Evolutionary conservation across 2,329 filamentous ascomycete species (phyloP).

Genomic region (Botrytis aclada): DNA sequence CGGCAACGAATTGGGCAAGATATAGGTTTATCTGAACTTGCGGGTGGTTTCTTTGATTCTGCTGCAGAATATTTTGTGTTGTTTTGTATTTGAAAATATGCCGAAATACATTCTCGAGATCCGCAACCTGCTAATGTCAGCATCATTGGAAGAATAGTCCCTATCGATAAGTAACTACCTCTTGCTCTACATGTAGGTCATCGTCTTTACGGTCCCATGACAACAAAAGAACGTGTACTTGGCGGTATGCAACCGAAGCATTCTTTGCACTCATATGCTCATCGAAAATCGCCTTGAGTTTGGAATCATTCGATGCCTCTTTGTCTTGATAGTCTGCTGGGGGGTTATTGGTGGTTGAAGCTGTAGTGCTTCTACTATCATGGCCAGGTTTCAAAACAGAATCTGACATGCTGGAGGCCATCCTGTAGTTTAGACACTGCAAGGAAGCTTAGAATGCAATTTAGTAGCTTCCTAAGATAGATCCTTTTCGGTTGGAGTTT

Average conservation of each 20-base stretch:
- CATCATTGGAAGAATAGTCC: too few relatives aligned
- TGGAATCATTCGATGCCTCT: background rate
- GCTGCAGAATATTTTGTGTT: background rate
- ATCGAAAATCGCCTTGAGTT: conserved; percentile 1
- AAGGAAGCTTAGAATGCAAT: background rate
- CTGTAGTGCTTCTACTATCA: background rate
- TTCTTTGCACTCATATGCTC: background rate
- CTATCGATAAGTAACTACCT: background rate
- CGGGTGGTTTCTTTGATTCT: background rate
- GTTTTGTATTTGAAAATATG: conserved; percentile 6
- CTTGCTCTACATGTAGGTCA: conserved; percentile 8
- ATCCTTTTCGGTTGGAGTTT: background rate
- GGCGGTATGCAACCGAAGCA: background rate
- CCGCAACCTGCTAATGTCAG: background rate
- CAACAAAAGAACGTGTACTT: conserved; percentile 9
- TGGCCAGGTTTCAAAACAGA: background rate
- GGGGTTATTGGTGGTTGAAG: background rate
- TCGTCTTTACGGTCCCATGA: conserved; percentile 13
- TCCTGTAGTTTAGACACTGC: background rate
- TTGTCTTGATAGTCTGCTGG: background rate
- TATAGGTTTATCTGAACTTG: background rate
- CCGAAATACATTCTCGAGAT: conserved; percentile 1
- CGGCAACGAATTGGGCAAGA: background rate
- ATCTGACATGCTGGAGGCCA: background rate
- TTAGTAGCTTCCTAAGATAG: background rate